These are phyloP conservation scores for Fusarium subglutinans DNA, from an alignment of 2,329 filamentous ascomycete species.

Conservation along the genomic window DNA sequence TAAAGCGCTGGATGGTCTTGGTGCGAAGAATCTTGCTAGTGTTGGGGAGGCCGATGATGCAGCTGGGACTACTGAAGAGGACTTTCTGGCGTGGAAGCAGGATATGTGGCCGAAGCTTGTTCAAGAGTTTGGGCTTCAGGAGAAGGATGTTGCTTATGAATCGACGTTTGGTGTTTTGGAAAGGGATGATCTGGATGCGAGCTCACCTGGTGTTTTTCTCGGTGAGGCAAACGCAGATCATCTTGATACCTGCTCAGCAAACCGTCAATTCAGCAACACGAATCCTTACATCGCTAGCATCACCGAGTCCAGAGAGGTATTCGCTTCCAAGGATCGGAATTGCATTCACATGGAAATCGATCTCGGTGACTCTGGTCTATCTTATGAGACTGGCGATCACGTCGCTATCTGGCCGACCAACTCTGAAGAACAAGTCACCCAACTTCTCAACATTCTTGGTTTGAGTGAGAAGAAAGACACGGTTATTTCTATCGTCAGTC, in stretches of 20 bases:
- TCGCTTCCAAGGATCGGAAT: not conserved
- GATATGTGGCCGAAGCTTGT: not conserved
- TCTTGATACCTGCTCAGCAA: not conserved
- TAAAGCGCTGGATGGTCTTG: not conserved
- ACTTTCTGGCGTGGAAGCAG: not conserved
- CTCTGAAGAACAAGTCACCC: not conserved
- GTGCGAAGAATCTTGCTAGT: not conserved
- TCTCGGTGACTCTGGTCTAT: not conserved
- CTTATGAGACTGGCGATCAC: not conserved
- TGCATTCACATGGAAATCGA: not conserved
- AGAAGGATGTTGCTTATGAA: not conserved
- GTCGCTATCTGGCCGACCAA: not conserved
- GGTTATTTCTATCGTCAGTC: not conserved
- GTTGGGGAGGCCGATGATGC: not conserved
- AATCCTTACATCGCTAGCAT: not conserved
- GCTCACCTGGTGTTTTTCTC: not conserved
- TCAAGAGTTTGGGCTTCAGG: not conserved
- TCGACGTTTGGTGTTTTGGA: not conserved
- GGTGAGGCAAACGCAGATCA: not conserved
- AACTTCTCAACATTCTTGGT: not conserved
- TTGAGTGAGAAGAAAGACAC: not conserved
- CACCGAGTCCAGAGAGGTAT: not conserved
- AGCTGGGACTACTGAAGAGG: not conserved
- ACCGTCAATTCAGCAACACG: not conserved
- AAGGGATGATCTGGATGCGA: not conserved